Conservation (phyloP, 495 filamentous ascomycete species). For the Aeminium ludgeri region DNA sequence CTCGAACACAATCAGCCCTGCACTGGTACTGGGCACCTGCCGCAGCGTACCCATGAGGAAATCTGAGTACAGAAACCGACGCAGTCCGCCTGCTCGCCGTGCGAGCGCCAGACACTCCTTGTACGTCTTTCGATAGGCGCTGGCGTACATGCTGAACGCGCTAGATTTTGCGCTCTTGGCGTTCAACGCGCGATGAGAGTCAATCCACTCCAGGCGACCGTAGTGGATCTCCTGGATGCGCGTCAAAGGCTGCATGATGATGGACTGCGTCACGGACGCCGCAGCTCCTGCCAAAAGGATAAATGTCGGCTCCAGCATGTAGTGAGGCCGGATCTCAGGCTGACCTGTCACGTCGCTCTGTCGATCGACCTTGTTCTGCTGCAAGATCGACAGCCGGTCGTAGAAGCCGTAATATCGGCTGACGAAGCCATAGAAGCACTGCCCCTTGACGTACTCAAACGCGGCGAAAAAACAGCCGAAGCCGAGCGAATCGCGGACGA, state of each 20-base stretch:
- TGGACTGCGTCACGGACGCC: constrained; percentile 61
- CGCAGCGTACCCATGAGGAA: constrained; percentile 59
- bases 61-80: constrained; percentile 57
- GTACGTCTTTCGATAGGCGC: constrained; percentile 62
- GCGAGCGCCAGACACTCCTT: constrained; percentile 50
- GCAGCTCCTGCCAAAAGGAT: constrained; percentile 59
- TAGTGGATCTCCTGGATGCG: constrained; percentile 65
- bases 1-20: constrained; percentile 81
- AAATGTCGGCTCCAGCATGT: constrained; percentile 68
- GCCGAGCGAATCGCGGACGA: constrained; percentile 67
- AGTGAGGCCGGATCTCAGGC: constrained; percentile 61
- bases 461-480: constrained; percentile 69
- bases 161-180: not conserved
- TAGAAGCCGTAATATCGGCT: constrained; percentile 54
- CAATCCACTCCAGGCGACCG: constrained; percentile 59
- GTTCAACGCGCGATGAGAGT: constrained; percentile 34
- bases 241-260: constrained; percentile 60
- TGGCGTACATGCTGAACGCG: constrained; percentile 39
- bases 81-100: constrained; percentile 42
- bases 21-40: constrained; percentile 77
- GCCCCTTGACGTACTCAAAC: constrained; percentile 78
- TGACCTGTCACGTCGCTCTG: constrained; percentile 18
- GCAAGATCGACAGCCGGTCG: constrained; percentile 5
- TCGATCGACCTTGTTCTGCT: constrained; percentile 4
- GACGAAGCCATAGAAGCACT: constrained; percentile 67